Evolutionary conservation across 768 basidiomycete genomes (phyloP), one percentile per base, ranked within the genome.

Genomic region (Tricholoma sp.): DNA sequence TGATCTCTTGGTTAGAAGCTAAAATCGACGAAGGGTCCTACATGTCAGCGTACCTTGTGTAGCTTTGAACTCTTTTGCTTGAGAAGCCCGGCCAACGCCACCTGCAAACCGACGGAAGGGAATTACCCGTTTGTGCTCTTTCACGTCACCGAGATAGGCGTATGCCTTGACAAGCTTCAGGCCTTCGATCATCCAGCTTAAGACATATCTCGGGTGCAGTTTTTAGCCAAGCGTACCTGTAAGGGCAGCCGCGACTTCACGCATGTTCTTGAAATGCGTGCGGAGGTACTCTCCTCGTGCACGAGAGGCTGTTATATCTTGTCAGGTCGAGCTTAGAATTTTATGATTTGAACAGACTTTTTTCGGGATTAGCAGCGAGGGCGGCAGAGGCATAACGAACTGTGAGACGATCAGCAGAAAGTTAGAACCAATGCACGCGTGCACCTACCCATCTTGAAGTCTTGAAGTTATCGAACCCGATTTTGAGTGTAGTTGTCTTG

Each of bases 231-330:
- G 41, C 18, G 68, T 63, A 93, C 94, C 95, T 63, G 87, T 83
- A 62, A 98, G 80, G 64, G 91, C 94, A 63, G 96, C 96, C 52
- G 91, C 95, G 56, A 98, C 97, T 77, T 99, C 97, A 62, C 92
- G 88, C 93, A 97, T 98, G 85, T 98, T 99, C 89, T 99, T 99
- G 87, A 97, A 99, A 81, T 98, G 96, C 50, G 97, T 98, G 67
- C 95, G 91, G 70, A 97, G 85, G 83, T 98, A 94, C 80, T 96
- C 94, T 67, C 94, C 94, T 69, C 90, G 89, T 58, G 95, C 89
- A 70, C 84, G 89, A 69, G 95, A 86, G 73, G 91, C 93, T 96
- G 72, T 37, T 71, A 50, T 62, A 59, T 57, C 50, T 57, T 35
- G 62, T 72, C 61, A 71, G 61, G 10, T 31, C 56, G 50, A 35